These are phyloP conservation scores for Neofusicoccum kwambonambiense DNA, from an alignment of 2,329 filamentous ascomycete species.

Conservation along the genomic window DNA sequence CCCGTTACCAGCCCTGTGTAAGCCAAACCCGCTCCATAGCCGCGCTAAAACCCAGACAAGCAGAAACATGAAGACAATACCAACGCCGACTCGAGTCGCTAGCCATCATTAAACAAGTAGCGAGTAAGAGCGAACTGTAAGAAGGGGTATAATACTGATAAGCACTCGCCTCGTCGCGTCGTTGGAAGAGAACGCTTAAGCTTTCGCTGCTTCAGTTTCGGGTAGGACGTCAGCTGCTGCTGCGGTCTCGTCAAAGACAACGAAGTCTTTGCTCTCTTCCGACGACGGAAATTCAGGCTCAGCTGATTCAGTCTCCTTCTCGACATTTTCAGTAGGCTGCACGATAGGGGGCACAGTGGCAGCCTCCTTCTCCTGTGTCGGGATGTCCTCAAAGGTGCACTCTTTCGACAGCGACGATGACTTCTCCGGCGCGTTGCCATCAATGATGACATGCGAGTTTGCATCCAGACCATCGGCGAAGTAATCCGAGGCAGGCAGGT, in stretches of 20 bases:
- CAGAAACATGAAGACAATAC: neutral
- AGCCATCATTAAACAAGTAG: neutral
- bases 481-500: slow-evolving; percentile 37
- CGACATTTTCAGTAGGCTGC: neutral
- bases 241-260: slow-evolving; percentile 8
- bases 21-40: neutral
- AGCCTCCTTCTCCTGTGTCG: neutral
- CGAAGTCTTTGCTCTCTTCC: slow-evolving; percentile 4
- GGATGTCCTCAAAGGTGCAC: slow-evolving; percentile 25
- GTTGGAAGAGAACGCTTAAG: neutral
- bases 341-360: neutral
- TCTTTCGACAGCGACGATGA: slow-evolving; percentile 37
- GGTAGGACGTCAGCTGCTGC: neutral
- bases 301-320: neutral
- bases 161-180: slow-evolving; percentile 8
- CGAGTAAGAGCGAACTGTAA: neutral
- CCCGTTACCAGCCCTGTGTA: neutral
- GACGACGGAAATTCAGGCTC: neutral
- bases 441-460: slow-evolving; percentile 35
- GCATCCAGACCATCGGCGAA: slow-evolving; percentile 40
- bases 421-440: slow-evolving; percentile 32
- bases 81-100: neutral
- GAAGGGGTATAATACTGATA: slow-evolving; percentile 18
- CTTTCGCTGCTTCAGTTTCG: neutral
- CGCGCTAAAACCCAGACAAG: neutral